Percentiles rank a stretch among this genome's conserved stretches.
phyloP scores from a whole-genome alignment of 306 rosid species.

The Urtica urens region DNA sequence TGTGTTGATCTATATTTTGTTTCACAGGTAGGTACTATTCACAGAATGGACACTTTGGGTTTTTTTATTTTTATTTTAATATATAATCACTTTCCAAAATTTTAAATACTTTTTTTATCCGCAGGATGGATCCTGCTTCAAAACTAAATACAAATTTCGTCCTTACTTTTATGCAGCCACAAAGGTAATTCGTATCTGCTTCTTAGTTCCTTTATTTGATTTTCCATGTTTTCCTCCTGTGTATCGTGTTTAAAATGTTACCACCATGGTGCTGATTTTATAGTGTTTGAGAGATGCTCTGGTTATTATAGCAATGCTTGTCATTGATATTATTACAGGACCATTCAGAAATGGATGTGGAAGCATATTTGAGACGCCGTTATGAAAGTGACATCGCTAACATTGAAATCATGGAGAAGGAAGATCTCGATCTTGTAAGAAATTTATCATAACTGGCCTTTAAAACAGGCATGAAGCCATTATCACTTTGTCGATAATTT shows the following conservation, averaged over 20 bases:
- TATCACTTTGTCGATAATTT: too few relatives aligned
- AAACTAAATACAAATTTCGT: slow-evolving; percentile 69
- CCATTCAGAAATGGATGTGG: slow-evolving; percentile 79
- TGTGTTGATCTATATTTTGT: slow-evolving; percentile 85
- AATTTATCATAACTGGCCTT: slow-evolving; percentile 13
- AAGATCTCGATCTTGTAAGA: slow-evolving; percentile 95
- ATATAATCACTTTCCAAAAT: background rate
- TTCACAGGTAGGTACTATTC: slow-evolving; percentile 71
- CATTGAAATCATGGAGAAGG: slow-evolving; percentile 66
- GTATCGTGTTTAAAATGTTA: background rate
- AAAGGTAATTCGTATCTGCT: slow-evolving; percentile 41
- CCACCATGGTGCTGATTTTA: background rate
- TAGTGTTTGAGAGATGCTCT: background rate
- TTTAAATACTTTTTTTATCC: slow-evolving; percentile 17
- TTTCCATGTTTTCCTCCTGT: background rate
- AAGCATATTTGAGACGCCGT: slow-evolving; percentile 67
- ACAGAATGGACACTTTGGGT: too few relatives aligned
- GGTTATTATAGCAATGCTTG: background rate
- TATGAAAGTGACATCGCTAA: slow-evolving; percentile 80
- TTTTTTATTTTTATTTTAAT: too few relatives aligned
- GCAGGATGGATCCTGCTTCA: slow-evolving; percentile 90
- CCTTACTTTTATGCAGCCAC: slow-evolving; percentile 85
- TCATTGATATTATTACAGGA: slow-evolving; percentile 26
- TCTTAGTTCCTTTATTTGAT: background rate
- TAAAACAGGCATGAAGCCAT: too few relatives aligned